These are phyloP conservation scores for Globisporangium canariense DNA, from an alignment of 352 stramenopile species.

Conservation along the genomic window DNA sequence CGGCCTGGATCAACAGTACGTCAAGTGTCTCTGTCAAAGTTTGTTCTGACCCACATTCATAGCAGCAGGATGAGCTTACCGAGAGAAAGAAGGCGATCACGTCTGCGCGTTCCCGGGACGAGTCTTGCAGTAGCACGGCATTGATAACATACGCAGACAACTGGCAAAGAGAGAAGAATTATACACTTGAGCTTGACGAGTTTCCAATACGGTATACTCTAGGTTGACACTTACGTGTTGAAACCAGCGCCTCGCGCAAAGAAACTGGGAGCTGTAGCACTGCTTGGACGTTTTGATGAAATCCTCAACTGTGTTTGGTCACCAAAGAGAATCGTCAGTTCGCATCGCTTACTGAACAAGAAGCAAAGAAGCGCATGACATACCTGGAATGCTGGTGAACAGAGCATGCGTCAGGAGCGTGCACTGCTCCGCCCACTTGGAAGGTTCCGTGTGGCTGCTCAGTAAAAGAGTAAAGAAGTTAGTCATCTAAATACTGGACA, in stretches of 20 bases:
- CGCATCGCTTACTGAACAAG: not conserved
- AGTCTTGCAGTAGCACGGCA: conserved; percentile 68
- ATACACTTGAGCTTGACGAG: not conserved
- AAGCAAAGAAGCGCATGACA: not conserved
- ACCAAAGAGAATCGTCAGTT: not conserved
- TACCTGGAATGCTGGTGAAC: conserved; percentile 79
- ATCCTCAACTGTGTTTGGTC: conserved; percentile 52
- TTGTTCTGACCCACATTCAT: not conserved
- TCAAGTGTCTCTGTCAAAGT: not conserved
- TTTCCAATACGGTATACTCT: not conserved
- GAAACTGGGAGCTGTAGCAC: conserved; percentile 51
- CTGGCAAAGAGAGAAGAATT: conserved; percentile 23
- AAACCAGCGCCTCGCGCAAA: conserved; percentile 75
- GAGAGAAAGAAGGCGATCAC: conserved; percentile 78
- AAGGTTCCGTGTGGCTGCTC: conserved; percentile 49
- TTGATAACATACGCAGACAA: conserved; percentile 83
- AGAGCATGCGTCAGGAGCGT: conserved; percentile 78
- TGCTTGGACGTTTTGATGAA: conserved; percentile 62
- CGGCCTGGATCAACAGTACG: conserved; percentile 33
- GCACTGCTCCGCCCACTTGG: conserved; percentile 68
- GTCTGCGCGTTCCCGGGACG: conserved; percentile 54
- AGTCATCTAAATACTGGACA: not conserved
- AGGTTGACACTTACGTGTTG: conserved; percentile 62
- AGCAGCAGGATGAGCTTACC: conserved; percentile 27
- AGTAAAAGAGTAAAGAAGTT: not conserved